Evolutionary conservation across 768 basidiomycete species (phyloP).

Genomic region (Melanogaster broomeanus): DNA sequence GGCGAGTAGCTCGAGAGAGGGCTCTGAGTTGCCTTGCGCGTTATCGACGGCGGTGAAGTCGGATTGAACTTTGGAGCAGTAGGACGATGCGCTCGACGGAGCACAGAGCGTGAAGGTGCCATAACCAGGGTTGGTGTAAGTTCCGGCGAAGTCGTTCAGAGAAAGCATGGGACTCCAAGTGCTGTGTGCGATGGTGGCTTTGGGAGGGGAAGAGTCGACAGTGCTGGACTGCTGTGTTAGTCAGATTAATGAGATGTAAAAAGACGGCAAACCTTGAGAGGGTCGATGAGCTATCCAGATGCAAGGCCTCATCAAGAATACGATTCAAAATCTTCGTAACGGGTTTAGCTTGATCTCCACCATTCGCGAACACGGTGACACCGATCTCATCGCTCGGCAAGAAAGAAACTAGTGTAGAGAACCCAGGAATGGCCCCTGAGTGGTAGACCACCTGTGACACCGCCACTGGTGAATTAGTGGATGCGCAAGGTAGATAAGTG

Average conservation of each 20-base stretch:
- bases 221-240: slow-evolving; percentile 1
- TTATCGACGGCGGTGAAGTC: slow-evolving; percentile 31
- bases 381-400: slow-evolving; percentile 39
- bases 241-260: not conserved
- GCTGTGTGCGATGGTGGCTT: not conserved
- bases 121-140: slow-evolving; percentile 40
- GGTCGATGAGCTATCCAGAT: not conserved
- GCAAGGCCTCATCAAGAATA: slow-evolving; percentile 27
- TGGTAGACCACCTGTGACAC: slow-evolving; percentile 36
- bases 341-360: slow-evolving; percentile 13
- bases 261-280: slow-evolving; percentile 5
- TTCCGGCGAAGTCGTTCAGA: slow-evolving; percentile 36
- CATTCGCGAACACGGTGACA: slow-evolving; percentile 37
- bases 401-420: slow-evolving; percentile 32
- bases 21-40: not conserved
- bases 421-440: slow-evolving; percentile 36
- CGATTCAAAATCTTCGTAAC: slow-evolving; percentile 9
- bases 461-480: not conserved
- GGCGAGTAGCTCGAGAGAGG: slow-evolving; percentile 25
- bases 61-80: slow-evolving; percentile 24
- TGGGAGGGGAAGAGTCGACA: not conserved
- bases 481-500: not conserved
- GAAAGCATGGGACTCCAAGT: not conserved
- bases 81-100: slow-evolving; percentile 18
- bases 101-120: slow-evolving; percentile 39